Base-by-base conservation (phyloP, 2,329 filamentous ascomycete species). In the Pseudogymnoascus sp. region DNA sequence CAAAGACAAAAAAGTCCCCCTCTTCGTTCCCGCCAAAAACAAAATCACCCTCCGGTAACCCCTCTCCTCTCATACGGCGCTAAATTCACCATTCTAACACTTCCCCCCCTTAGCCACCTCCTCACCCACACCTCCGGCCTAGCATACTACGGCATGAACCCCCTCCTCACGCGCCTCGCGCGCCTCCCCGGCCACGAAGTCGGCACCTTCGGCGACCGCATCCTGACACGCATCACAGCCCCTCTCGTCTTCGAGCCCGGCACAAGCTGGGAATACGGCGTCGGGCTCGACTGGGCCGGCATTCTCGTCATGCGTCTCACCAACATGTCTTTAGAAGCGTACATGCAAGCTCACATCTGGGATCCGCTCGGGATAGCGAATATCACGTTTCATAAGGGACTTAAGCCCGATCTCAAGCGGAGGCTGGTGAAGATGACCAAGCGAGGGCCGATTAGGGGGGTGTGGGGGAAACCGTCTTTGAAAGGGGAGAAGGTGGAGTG, bases 171-270 rank as follows among this genome's bases (percentile, higher is more conserved):
- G 2, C 17, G 60, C 7, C 66, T 62, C 58, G 64, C 60, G 13
- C 33, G 9, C 5, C 50, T 35, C 6, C 61, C 59, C 6, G 60
- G 61, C 7, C 57, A 64, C 24, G 33, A 41, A 13, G 10, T 54
- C 5, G 59, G 44, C 6, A n/a, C 61, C 15, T 21, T 21, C 13
- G 8, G 4, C 3, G 13, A 61, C 6, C 6, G 64, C 4, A 63
- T 60, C 1, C 9, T 39, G 3, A 29, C 41, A 11, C 26, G 24
- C 54, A 60, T 44, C 35, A 29, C 41, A 10, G 62, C 58, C 5
- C 85, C 85, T 0, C 72, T 89, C 11, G 69, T 87, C 0, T 85
- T 85, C 65, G 84, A 88, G 65, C 86, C 86, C 0, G 85, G 85
- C 0, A 77, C 80, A 24, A 75, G 74, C 2, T 89, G 83, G 81